Evolutionary conservation across 305 asterid genomes (phyloP).

Genomic region (Caryopteris hybrid): DNA sequence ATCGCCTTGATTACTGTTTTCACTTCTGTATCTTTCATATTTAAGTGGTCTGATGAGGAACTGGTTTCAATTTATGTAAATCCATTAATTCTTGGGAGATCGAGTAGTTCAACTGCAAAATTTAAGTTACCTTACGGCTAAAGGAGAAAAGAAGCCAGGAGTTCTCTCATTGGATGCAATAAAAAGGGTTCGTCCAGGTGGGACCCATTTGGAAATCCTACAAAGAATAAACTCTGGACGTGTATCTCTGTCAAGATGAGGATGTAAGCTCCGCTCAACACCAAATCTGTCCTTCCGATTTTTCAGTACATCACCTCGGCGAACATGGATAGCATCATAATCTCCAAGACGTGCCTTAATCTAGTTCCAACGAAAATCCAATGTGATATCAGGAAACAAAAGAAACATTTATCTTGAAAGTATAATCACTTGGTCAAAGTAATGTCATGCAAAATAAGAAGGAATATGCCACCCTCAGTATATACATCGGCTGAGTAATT

Average conservation of each 20-base stretch:
- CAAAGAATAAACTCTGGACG: constrained; percentile 82
- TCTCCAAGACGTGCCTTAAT: constrained; percentile 76
- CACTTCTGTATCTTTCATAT: neutral
- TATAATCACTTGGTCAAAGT: neutral
- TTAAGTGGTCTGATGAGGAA: neutral
- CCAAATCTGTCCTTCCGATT: constrained; percentile 88
- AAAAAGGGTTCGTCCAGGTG: constrained; percentile 71
- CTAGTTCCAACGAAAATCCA: constrained; percentile 34
- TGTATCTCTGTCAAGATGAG: constrained; percentile 92
- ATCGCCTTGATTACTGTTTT: neutral
- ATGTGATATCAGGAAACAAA: neutral
- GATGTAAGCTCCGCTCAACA: constrained; percentile 68
- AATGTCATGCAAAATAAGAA: neutral
- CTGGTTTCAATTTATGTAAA: neutral
- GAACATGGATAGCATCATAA: constrained; percentile 92
- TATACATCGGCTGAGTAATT: neutral
- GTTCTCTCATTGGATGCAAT: constrained; percentile 89
- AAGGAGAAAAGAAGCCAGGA: constrained; percentile 78
- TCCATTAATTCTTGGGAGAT: neutral
- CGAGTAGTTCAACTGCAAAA: neutral
- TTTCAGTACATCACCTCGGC: constrained; percentile 86
- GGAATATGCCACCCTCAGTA: neutral
- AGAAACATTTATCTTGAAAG: neutral
- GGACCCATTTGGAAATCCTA: constrained; percentile 85
- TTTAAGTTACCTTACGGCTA: constrained; percentile 48